phyloP scores from a whole-genome alignment of 306 rosid genomes.

The Rosa persica region DNA sequence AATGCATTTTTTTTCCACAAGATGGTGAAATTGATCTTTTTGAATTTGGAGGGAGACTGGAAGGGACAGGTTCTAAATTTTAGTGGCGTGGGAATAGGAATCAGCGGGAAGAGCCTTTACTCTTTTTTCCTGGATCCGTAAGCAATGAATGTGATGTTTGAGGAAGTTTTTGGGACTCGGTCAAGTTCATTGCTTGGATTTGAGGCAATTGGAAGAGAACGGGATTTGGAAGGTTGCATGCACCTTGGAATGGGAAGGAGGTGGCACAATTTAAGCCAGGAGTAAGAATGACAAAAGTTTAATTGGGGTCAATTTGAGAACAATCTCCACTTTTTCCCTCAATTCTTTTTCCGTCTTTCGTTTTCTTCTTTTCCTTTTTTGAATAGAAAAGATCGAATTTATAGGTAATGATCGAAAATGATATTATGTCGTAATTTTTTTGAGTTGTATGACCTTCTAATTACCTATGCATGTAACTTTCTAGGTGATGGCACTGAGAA shows the following conservation, averaged over 20 bases:
- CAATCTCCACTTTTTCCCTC: not conserved
- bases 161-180: not conserved
- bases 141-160: not conserved
- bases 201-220: not conserved
- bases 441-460: too few relatives aligned
- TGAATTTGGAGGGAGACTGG: not conserved
- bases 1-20: not conserved
- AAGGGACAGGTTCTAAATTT: conserved; percentile 1
- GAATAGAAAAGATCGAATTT: not conserved
- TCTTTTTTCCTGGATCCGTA: not conserved
- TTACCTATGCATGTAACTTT: too few relatives aligned
- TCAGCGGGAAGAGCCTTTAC: not conserved
- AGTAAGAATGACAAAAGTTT: not conserved
- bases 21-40: not conserved
- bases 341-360: not conserved
- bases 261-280: not conserved
- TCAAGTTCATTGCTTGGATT: not conserved
- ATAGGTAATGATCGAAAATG: too few relatives aligned
- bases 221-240: not conserved
- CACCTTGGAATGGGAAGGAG: not conserved
- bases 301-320: not conserved
- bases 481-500: too few relatives aligned
- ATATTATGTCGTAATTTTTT: too few relatives aligned
- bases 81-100: conserved; percentile 7
- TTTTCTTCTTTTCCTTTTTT: not conserved